Evolutionary conservation across 2,329 filamentous ascomycete species (phyloP), one percentile per base, ranked within the genome.

Genomic region (Helotiales sp.): DNA sequence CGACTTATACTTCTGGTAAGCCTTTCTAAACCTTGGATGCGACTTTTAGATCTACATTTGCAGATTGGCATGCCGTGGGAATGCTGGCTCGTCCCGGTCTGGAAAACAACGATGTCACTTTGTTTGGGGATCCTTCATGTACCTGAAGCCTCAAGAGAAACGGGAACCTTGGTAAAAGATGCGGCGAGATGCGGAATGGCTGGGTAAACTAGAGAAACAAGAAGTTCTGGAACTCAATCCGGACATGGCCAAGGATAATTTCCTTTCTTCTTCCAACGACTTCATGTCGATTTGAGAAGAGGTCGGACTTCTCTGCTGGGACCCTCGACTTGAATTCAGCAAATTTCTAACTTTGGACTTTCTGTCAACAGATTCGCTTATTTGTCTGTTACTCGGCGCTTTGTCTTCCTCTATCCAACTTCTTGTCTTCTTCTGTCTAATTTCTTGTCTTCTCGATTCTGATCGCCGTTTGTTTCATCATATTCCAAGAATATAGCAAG

Each of bases 51-150:
- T 34, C 17, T 34, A 30, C 54, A 37, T 45, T 43, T 45, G 2
- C 7, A 6, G 22, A 26, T 22, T 47, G 22, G 8, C 26, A 60
- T 24, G 11, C 55, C 43, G 34, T 15, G 37, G 57, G 37, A 15
- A 20, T 60, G 57, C 57, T 37, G 57, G 37, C 57, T 60, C 57
- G 57, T 60, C 57, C 57, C 57, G 57, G 24, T 10, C 37, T n/a
- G 54, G 54, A 34, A 50, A 26, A 26, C 13, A 37, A 11, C 30
- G 54, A 57, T 40, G 20, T 24, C 54, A 22, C 20, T 17, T 40
- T 52, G 24, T n/a, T 13, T 50, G 49, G 49, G 54, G 20, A 24
- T 37, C 32, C 32, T 37, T 57, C 15, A 15, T 30, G 54, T 57
- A 40, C 54, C 32, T 57, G 54, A 40, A 57, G 54, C 54, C 30